phyloP scores from a whole-genome alignment of 805 yeast genomes.

The Cyberlindnera maclurae region DNA sequence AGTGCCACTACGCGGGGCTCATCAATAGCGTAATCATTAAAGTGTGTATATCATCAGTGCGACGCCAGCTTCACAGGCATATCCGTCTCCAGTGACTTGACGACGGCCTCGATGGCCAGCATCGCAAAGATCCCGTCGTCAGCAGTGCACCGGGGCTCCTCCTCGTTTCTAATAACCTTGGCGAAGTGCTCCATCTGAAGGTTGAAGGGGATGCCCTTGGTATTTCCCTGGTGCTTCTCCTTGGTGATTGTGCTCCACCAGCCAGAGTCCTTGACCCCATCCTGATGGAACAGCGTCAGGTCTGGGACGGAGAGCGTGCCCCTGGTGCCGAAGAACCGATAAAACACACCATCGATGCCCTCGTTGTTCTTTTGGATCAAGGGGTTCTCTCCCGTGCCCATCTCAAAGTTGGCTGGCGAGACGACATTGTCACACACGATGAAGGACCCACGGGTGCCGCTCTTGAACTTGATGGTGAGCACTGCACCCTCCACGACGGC shows the following conservation, averaged over 20 bases:
- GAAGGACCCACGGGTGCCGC: constrained; percentile 13
- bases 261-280: constrained; percentile 8
- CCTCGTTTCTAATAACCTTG: constrained; percentile 12
- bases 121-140: constrained; percentile 16
- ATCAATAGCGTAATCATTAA: no score
- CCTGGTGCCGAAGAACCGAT: constrained; percentile 14
- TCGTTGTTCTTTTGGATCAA: constrained; percentile 8
- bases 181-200: constrained; percentile 17
- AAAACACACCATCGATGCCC: constrained; percentile 13
- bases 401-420: constrained; percentile 16
- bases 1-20: no score
- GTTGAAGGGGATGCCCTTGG: constrained; percentile 13
- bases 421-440: constrained; percentile 16
- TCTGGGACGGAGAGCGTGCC: constrained; percentile 15
- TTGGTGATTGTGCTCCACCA: constrained; percentile 16
- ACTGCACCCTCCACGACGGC: constrained; percentile 17
- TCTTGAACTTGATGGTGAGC: constrained; percentile 8
- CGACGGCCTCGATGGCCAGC: constrained; percentile 17
- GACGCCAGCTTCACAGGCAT: constrained; percentile 12
- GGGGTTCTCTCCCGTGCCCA: constrained; percentile 20
- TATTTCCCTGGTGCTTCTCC: constrained; percentile 5
- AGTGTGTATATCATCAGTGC: not conserved
- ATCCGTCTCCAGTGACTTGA: constrained; percentile 11
- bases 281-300: constrained; percentile 11
- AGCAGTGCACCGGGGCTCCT: constrained; percentile 14